Percentiles rank a stretch among this genome's conserved stretches.
These are phyloP conservation scores for Heimioporus sp. DNA, from an alignment of 768 basidiomycete genomes.

Conservation along the genomic window DNA sequence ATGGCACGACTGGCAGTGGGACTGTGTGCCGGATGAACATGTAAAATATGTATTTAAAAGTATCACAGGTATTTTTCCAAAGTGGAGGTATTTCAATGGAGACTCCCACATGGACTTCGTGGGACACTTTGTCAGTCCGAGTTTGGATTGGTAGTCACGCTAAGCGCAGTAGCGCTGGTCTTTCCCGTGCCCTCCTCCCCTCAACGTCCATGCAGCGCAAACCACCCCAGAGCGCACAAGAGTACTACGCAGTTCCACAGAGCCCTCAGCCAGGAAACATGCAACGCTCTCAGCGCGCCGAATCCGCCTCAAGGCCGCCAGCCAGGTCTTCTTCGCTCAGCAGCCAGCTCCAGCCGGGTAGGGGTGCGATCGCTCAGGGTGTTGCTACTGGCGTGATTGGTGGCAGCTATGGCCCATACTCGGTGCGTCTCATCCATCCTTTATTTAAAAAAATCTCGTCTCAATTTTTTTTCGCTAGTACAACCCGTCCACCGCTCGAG, in stretches of 20 bases:
- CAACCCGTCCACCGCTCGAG: slow-evolving; percentile 45
- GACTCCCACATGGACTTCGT: not conserved
- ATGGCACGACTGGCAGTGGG: slow-evolving; percentile 76
- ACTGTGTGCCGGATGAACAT: slow-evolving; percentile 59
- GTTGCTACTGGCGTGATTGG: slow-evolving; percentile 83
- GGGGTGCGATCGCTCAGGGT: slow-evolving; percentile 64
- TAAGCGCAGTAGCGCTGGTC: slow-evolving; percentile 6
- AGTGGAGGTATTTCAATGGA: not conserved
- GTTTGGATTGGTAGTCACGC: slow-evolving; percentile 26
- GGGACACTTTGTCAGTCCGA: slow-evolving; percentile 6
- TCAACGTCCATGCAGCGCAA: slow-evolving; percentile 38
- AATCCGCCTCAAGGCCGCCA: slow-evolving; percentile 20
- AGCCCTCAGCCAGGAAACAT: slow-evolving; percentile 46
- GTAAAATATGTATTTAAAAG: slow-evolving; percentile 16
- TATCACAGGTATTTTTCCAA: too few relatives aligned
- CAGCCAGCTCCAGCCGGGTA: slow-evolving; percentile 35
- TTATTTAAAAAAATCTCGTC: not conserved
- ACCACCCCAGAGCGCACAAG: slow-evolving; percentile 45
- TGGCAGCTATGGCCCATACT: slow-evolving; percentile 81
- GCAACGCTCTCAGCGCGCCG: slow-evolving; percentile 19
- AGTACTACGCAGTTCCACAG: slow-evolving; percentile 69
- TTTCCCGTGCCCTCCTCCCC: slow-evolving; percentile 9
- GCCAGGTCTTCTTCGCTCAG: slow-evolving; percentile 27
- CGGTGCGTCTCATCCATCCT: slow-evolving; percentile 46
- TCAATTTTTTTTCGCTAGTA: slow-evolving; percentile 40